These are phyloP conservation scores for Camellia lanceoleosa DNA, from an alignment of 148 eudicot species.

Conservation along the genomic window DNA sequence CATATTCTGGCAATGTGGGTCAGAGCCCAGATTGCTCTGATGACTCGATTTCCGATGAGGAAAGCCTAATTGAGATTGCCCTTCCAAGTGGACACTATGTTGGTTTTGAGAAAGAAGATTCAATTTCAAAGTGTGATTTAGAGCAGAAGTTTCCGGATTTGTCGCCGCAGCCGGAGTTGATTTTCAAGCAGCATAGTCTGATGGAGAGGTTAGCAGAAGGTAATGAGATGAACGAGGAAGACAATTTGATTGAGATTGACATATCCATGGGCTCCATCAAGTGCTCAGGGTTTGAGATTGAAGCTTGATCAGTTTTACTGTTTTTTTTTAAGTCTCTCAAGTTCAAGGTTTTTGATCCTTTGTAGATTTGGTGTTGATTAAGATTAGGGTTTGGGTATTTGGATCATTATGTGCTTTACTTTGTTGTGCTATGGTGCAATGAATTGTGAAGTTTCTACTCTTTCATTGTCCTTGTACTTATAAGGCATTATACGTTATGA, in stretches of 20 bases:
- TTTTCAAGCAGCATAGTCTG: background rate
- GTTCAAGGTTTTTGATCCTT: constrained; percentile 16
- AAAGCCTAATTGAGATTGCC: constrained; percentile 77
- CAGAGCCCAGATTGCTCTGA: constrained; percentile 41
- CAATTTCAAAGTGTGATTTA: constrained; percentile 17
- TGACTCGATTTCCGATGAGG: constrained; percentile 84
- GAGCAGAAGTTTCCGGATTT: constrained; percentile 33
- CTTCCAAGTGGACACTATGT: constrained; percentile 65
- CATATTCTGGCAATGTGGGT: constrained; percentile 19
- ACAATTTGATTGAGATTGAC: constrained; percentile 86
- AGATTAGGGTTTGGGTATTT: background rate
- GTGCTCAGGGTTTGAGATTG: constrained; percentile 70
- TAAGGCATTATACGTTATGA: too few relatives aligned
- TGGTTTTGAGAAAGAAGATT: constrained; percentile 21
- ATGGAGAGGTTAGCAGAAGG: constrained; percentile 41
- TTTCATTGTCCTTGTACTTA: background rate
- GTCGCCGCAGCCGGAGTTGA: background rate
- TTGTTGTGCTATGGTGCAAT: background rate
- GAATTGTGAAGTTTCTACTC: background rate
- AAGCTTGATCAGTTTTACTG: constrained; percentile 39
- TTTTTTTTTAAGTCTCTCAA: background rate
- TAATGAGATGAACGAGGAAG: constrained; percentile 67
- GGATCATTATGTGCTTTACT: background rate
- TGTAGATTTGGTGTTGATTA: constrained; percentile 15
- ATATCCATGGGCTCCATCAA: constrained; percentile 83